Base-by-base conservation (phyloP, 768 basidiomycete species). In the Amanita polypyramis region DNA sequence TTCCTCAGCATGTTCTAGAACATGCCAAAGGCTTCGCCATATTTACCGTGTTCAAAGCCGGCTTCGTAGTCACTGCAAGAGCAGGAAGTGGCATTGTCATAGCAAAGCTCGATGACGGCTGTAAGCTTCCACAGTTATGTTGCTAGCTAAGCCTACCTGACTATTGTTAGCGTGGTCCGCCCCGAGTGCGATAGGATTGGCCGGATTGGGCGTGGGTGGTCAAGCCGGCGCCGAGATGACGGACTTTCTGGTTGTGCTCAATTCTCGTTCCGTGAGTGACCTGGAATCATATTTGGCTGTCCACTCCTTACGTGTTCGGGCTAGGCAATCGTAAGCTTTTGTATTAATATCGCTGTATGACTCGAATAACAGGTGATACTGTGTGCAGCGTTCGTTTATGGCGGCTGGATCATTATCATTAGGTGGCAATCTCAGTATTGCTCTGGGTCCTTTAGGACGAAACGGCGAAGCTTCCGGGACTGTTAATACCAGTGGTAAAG, bases 141-240 rank as follows among this genome's bases (percentile, higher is more conserved):
- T 48, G 48, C 6, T 23, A 45, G 19, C 47, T 51, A 5, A 21
- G 32, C 21, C 20, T 51, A 17, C 50, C 47, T 19, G 47, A 35
- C 49, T 12, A 6, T 6, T 30, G 21, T 48, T 27, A 92, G 86
- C 77, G 32, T 99, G 94, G 94, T 90, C 88, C 30, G 82, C 93
- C 15, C 96, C 96, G 2, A 87, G 85, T 60, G 96, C 95, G 2
- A 95, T 99, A 38, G 94, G 93, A 20, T 83, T 89, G 2, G 95
- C 85, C 11, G 95, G 95, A 0, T 60, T 94, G 4, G 95, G 95
- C 0, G 69, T 94, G 3, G 96, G 95, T 41, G 79, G 84, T 15
- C 87, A 90, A 57, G 72, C 76, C 15, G 87, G 87, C 17, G 85
- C 85, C 40, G 86, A 91, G 62, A 77, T 95, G 70, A 95, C 92